Evolutionary conservation across 148 eudicot species (phyloP), one percentile per base, ranked within the genome.

Genomic region (Rhododendron vialii): DNA sequence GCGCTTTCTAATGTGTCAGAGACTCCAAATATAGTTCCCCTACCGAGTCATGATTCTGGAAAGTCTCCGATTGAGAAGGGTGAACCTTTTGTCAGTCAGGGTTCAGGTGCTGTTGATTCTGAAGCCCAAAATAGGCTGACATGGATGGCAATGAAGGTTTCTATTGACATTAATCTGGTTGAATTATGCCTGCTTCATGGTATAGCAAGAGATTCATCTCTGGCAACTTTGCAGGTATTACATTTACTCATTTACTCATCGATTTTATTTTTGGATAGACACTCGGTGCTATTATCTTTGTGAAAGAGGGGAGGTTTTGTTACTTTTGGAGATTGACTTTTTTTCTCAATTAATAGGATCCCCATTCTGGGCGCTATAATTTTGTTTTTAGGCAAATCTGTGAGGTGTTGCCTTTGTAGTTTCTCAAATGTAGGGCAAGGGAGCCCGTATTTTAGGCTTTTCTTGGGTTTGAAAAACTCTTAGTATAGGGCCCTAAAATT

Each of bases 181-280:
- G 99, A 96, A 86, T 90, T 96, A 55, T 85, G 91, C 87, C 93
- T 96, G 65, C 98, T 94, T 87, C 87, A 93, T 86, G 98, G 99
- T 55, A 83, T 87, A 22, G 86, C 95, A 80, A 92, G 94, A 84
- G 98, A 96, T 89, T 86, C 96, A 63, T 89, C 98, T 51, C 91
- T 96, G 88, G 99, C 96, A 14, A 96, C 93, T 10, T 81, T 96
- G 48, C 97, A 96, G 99, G 99, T 96, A 92, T 81, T 41, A 41
- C 48, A 41, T 24, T 43, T 76, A 5, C 30, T 41, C 14, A 7
- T 43, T 43, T 76, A 18, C 30, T 76, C 12, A 35, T 75, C 24
- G 3, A 75, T 17, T 38, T 75, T 33, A 36, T 77, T 41, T 22
- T 20, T 20, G 1, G 26, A 10, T 33, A 15, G 47, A 18, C 12